These are phyloP conservation scores for Alternaria dauci DNA, from an alignment of 2,329 filamentous ascomycete genomes.

Conservation along the genomic window DNA sequence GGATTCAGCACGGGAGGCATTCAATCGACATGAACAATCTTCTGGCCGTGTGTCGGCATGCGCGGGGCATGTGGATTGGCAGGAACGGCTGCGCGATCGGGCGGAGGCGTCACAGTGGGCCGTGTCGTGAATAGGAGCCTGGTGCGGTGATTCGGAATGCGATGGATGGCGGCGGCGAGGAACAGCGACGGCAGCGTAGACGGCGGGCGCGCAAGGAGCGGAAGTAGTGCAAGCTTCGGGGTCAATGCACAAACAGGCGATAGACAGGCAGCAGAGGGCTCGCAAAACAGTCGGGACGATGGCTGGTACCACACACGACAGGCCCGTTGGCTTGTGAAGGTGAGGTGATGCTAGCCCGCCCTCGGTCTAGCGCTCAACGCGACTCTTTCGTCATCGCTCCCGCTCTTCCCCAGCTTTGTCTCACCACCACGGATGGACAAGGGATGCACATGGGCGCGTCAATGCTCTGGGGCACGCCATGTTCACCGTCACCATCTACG, in stretches of 20 bases:
- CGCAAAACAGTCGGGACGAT: slow-evolving; percentile 18
- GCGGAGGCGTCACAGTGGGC: slow-evolving; percentile 17
- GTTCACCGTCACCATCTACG: not conserved
- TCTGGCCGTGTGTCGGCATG: slow-evolving; percentile 25
- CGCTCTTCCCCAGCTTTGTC: slow-evolving; percentile 18
- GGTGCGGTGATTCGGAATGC: slow-evolving; percentile 25
- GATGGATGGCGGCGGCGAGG: slow-evolving; percentile 15
- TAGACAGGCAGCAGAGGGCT: slow-evolving; percentile 12
- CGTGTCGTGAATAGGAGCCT: slow-evolving; percentile 36
- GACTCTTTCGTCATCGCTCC: slow-evolving; percentile 31
- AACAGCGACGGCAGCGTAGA: slow-evolving; percentile 7
- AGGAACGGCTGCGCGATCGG: slow-evolving; percentile 30
- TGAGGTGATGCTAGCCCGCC: slow-evolving; percentile 24
- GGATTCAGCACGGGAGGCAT: slow-evolving; percentile 97
- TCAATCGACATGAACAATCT: slow-evolving; percentile 61
- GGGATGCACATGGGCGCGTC: not conserved
- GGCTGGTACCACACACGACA: slow-evolving; percentile 11
- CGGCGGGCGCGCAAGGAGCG: not conserved
- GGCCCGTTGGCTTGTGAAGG: slow-evolving; percentile 38
- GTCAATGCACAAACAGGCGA: slow-evolving; percentile 8
- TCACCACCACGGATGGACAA: not conserved
- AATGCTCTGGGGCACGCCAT: not conserved
- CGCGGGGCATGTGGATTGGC: slow-evolving; percentile 42
- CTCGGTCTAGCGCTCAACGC: slow-evolving; percentile 23
- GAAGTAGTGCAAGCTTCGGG: not conserved